phyloP scores from a whole-genome alignment of 768 basidiomycete species.

The Phaffia tasmanica region DNA sequence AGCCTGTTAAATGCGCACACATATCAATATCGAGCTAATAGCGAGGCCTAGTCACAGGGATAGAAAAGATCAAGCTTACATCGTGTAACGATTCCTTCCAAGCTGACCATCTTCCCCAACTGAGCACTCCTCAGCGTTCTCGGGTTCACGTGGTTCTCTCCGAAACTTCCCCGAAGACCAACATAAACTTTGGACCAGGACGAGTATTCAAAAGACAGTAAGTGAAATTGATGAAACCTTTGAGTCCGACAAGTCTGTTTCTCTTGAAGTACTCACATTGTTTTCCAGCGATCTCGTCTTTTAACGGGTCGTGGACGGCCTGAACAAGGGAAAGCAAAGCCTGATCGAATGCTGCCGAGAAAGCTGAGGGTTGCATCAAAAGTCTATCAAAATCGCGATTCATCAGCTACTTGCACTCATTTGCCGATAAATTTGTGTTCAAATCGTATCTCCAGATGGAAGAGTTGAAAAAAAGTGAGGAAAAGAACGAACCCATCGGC shows the following conservation, averaged over 20 bases:
- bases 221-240: not conserved
- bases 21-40: not conserved
- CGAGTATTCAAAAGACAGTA: not conserved
- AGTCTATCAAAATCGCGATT: conserved; percentile 45
- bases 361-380: conserved; percentile 75
- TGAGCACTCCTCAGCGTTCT: conserved; percentile 76
- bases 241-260: not conserved
- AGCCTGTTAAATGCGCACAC: conserved; percentile 40
- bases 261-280: conserved; percentile 41
- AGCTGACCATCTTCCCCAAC: conserved; percentile 87
- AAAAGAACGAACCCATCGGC: conserved; percentile 48
- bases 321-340: conserved; percentile 65
- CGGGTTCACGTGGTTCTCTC: conserved; percentile 94
- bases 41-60: not conserved
- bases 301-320: conserved; percentile 56
- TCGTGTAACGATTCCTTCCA: conserved; percentile 96
- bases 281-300: conserved; percentile 70
- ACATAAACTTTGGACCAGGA: conserved; percentile 47
- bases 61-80: conserved; percentile 43
- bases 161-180: conserved; percentile 91
- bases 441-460: not conserved
- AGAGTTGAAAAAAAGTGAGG: not conserved
- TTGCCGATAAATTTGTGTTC: not conserved
- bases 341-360: conserved; percentile 76
- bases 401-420: not conserved